Evolutionary conservation across 495 filamentous ascomycete species (phyloP).

Genomic region (Parachaetomium inaequale): DNA sequence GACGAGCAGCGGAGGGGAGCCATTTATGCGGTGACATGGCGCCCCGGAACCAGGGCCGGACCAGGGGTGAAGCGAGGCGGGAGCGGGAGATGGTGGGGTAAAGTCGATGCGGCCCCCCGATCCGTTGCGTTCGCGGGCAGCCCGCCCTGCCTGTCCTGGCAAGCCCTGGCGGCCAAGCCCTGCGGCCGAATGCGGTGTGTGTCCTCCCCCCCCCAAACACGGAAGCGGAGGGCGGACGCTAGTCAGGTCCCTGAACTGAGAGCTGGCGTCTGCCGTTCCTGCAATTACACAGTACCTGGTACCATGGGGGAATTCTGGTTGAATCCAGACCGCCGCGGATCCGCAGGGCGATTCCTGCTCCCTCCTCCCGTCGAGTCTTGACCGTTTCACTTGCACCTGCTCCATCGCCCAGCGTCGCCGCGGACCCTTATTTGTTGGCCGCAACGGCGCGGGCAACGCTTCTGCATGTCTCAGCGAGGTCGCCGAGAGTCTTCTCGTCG

Average conservation of each 20-base stretch:
- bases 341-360: not conserved
- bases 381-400: not conserved
- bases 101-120: not conserved
- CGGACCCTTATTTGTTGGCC: not conserved
- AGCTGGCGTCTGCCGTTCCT: too few species aligned
- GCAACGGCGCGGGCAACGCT: not conserved
- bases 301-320: not conserved
- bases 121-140: not conserved
- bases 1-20: not conserved
- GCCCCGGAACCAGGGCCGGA: slow-evolving; percentile 9
- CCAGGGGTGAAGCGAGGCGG: slow-evolving; percentile 4
- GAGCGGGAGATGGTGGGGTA: slow-evolving; percentile 17
- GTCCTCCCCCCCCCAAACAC: not conserved
- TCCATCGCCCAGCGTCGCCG: not conserved
- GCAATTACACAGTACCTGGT: too few species aligned
- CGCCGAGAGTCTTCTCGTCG: not conserved
- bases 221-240: not conserved
- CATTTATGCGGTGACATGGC: slow-evolving; percentile 7
- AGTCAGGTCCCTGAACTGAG: not conserved
- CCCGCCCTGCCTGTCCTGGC: not conserved
- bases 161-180: not conserved
- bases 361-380: not conserved
- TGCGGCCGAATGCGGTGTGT: not conserved
- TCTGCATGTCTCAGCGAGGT: slow-evolving; percentile 15
- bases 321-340: slow-evolving; percentile 6